Evolutionary conservation across 129 eudicot genomes (phyloP).

Genomic region (Arctium minus): DNA sequence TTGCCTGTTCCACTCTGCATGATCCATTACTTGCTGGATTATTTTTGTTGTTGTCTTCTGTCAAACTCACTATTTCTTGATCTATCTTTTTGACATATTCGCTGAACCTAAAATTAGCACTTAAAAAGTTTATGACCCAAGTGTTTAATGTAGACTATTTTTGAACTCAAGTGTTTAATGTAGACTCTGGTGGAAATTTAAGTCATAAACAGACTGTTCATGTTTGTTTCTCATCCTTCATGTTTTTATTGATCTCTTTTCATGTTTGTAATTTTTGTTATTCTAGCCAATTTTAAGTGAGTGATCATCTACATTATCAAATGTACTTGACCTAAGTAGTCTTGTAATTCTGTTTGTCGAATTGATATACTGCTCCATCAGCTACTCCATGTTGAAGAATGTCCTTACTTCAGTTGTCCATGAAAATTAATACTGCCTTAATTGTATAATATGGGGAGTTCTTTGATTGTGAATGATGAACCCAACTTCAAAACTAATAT

Average conservation of each 20-base stretch:
- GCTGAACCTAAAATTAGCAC: neutral
- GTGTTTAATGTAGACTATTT: neutral
- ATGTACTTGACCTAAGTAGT: neutral
- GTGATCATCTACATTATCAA: neutral
- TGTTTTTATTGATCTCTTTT: neutral
- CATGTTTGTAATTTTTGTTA: neutral
- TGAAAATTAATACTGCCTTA: neutral
- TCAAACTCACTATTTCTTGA: neutral
- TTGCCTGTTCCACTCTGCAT: neutral
- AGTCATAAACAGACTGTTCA: neutral
- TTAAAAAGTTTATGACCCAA: neutral
- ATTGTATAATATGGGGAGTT: neutral
- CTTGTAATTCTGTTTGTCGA: neutral
- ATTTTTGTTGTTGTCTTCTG: neutral
- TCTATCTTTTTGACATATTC: no score
- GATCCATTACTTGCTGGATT: neutral
- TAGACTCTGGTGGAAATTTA: neutral
- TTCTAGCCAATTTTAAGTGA: neutral
- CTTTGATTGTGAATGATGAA: neutral
- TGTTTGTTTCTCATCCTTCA: neutral
- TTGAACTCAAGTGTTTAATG: neutral
- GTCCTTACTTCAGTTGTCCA: neutral
- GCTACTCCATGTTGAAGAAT: neutral
- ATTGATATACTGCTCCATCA: neutral
- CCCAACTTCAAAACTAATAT: neutral